Evolutionary conservation across 1,284 basidiomycete genomes (phyloP), one percentile per base, ranked within the genome.

Genomic region (Cutaneotrichosporon mucoides): DNA sequence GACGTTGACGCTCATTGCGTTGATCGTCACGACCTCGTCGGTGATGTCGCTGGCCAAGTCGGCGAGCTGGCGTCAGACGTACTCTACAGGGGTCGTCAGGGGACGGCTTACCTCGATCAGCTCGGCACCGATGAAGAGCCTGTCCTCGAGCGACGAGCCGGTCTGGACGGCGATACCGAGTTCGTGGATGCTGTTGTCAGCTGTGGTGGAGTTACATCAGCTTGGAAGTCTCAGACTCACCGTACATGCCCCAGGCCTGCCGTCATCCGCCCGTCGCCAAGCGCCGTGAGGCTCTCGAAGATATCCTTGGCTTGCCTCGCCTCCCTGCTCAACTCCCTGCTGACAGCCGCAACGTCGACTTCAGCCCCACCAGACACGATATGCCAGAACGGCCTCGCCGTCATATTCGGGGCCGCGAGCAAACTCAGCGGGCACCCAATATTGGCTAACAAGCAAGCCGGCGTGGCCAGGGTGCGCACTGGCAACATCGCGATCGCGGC

Each of bases 11-110:
- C 68, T 72, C 60, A 69, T 68, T 8, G 71, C 67, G 54, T 75
- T 72, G 58, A 74, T 74, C 24, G 61, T 59, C 8, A 67, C 61
- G 5, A 77, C 56, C 50, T 74, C 71, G 61, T 77, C 73, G 0
- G 68, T 67, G 13, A 77, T 58, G 48, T 71, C 69, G 5, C 66
- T 61, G 4, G 72, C 68, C n/a, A 71, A 55, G 56, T 75, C 67
- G 5, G 73, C 72, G 9, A 77, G 71, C 73, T 75, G 55, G 9
- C 7, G 52, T 67, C 57, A 69, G 61, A 49, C 5, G 8, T 6
- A 34, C 9, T n/a, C 12, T 33, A n/a, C 12, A 4, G n/a, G n/a
- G n/a, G 38, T 5, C 15, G 6, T 46, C 8, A 7, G 6, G 16
- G 7, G 8, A 11, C n/a, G n/a, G 57, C 69, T 59, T 63, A 73